phyloP scores from a whole-genome alignment of 2,329 filamentous ascomycete species.

The Curvularia hawaiiensis region DNA sequence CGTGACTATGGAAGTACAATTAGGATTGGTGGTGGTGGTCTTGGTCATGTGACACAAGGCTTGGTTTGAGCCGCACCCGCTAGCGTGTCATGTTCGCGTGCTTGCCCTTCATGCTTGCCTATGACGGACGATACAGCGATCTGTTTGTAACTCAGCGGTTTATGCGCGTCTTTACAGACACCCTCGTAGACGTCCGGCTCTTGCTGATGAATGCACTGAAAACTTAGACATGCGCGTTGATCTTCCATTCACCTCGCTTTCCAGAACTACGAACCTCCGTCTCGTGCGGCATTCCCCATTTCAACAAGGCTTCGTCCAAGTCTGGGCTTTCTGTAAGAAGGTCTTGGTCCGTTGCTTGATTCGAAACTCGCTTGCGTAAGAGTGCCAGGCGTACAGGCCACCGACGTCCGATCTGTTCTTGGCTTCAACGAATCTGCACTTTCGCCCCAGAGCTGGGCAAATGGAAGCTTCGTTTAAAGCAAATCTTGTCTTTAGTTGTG shows the following conservation, averaged over 20 bases:
- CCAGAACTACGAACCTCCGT: background rate
- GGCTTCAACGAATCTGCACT: background rate
- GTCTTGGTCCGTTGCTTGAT: background rate
- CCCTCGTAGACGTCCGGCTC: background rate
- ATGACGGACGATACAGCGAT: background rate
- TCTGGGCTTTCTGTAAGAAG: background rate
- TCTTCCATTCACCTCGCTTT: background rate
- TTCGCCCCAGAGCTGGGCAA: background rate
- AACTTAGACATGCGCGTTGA: background rate
- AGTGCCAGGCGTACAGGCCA: background rate
- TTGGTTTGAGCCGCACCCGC: background rate
- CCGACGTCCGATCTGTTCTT: background rate
- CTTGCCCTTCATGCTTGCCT: background rate
- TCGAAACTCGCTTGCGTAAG: background rate
- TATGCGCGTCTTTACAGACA: background rate
- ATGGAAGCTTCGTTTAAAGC: background rate
- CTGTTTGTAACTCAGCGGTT: background rate
- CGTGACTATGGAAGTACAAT: background rate
- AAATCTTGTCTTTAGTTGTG: background rate
- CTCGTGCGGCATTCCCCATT: background rate
- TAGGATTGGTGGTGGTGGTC: background rate
- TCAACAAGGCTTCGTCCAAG: background rate
- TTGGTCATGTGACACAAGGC: background rate
- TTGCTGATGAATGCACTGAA: background rate
- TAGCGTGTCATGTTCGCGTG: slow-evolving; percentile 7